phyloP scores from a whole-genome alignment of 352 stramenopile genomes.

The Phytophthora palmivora region DNA sequence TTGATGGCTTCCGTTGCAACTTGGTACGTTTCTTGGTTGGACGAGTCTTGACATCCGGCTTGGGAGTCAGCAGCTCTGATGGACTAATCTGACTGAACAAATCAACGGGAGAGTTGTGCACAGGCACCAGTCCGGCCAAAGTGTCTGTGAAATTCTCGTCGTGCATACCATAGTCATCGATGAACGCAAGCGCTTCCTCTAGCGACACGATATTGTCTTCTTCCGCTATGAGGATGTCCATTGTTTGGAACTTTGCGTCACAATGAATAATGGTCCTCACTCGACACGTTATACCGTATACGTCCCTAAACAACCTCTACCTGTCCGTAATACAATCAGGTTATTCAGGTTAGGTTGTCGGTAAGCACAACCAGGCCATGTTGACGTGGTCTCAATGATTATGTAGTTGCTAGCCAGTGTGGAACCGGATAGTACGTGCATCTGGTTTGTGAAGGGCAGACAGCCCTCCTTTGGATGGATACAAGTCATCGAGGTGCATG shows the following conservation, averaged over 20 bases:
- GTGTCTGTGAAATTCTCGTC: conserved; percentile 8
- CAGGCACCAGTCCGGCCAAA: background rate
- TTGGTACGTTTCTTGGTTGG: conserved; percentile 4
- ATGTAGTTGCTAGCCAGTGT: no score
- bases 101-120: conserved; percentile 2
- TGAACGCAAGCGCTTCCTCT: conserved; percentile 36
- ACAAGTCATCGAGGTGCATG: no score
- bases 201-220: conserved; percentile 33
- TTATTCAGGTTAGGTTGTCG: conserved; percentile 7
- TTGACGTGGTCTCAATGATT: conserved; percentile 16
- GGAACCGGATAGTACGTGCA: no score
- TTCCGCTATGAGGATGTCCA: conserved; percentile 32
- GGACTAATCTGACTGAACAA: conserved; percentile 2
- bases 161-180: conserved; percentile 24
- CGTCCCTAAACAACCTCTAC: no score
- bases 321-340: conserved; percentile 6
- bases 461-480: no score
- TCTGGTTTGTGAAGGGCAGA: no score
- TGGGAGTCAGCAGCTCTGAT: conserved; percentile 4
- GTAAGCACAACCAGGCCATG: conserved; percentile 19
- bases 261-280: conserved; percentile 22
- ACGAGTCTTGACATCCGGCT: background rate
- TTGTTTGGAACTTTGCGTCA: conserved; percentile 10
- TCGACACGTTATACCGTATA: conserved; percentile 29
- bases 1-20: background rate